Percentiles rank a stretch among this genome's conserved stretches.
Conservation (phyloP, 108 stramenopile species). For the Pelagomonas calceolata region DNA sequence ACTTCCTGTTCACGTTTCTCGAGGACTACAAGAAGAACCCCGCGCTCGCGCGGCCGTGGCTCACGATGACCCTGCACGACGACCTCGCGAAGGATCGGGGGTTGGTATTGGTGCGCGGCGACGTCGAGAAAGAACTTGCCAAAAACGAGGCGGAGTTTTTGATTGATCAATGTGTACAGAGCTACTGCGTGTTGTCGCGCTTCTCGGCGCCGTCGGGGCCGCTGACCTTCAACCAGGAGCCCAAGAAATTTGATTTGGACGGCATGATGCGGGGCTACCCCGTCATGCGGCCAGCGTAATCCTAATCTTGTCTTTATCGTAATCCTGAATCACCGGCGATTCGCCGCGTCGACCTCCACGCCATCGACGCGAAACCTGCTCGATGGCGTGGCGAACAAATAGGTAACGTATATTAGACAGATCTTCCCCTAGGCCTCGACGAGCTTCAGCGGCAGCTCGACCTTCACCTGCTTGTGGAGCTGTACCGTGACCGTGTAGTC, state of each 20-base stretch:
- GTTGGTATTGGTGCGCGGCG: not conserved
- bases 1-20: not conserved
- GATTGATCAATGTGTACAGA: not conserved
- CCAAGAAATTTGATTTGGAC: not conserved
- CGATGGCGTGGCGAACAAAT: no score
- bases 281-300: no score
- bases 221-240: not conserved
- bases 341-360: no score
- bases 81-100: not conserved
- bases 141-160: not conserved
- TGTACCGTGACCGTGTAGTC: not conserved
- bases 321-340: no score
- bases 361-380: no score
- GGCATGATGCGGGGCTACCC: not conserved
- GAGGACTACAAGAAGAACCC: conserved; percentile 3
- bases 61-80: not conserved
- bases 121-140: not conserved
- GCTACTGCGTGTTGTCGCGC: not conserved
- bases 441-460: not conserved
- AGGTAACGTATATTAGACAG: no score
- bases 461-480: not conserved
- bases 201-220: not conserved
- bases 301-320: no score
- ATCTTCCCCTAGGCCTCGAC: not conserved
- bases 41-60: not conserved